These are phyloP conservation scores for Aspergillus homomorphus DNA, from an alignment of 495 filamentous ascomycete species.

Conservation along the genomic window DNA sequence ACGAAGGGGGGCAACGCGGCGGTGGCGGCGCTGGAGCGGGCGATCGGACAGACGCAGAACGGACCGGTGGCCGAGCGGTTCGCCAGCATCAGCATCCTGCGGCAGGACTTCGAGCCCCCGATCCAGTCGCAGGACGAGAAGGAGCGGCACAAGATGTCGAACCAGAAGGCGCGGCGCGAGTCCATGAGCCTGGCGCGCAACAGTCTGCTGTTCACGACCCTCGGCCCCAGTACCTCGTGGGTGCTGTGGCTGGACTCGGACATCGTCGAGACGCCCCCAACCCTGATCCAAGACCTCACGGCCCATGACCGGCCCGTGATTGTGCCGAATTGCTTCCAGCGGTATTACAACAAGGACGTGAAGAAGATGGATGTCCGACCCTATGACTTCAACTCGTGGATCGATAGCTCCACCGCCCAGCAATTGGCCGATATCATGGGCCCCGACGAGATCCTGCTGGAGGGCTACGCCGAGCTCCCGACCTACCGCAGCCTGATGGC, in stretches of 20 bases:
- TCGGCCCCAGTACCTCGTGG: slow-evolving; percentile 92
- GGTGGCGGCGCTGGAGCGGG: slow-evolving; percentile 74
- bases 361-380: slow-evolving; percentile 69
- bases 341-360: slow-evolving; percentile 70
- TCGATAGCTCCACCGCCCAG: slow-evolving; percentile 75
- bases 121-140: slow-evolving; percentile 76
- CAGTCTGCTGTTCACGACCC: slow-evolving; percentile 91
- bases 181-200: slow-evolving; percentile 93
- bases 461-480: slow-evolving; percentile 88
- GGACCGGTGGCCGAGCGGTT: slow-evolving; percentile 80
- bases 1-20: slow-evolving; percentile 84
- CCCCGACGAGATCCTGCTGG: slow-evolving; percentile 85
- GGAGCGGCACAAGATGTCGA: slow-evolving; percentile 83
- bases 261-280: slow-evolving; percentile 81
- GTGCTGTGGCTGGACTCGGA: slow-evolving; percentile 95
- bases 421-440: slow-evolving; percentile 75
- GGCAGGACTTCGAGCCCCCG: slow-evolving; percentile 91
- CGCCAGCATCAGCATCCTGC: slow-evolving; percentile 84
- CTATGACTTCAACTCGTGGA: slow-evolving; percentile 98
- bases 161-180: slow-evolving; percentile 81
- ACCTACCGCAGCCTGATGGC: slow-evolving; percentile 93
- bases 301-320: slow-evolving; percentile 81
- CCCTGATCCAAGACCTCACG: slow-evolving; percentile 90
- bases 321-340: slow-evolving; percentile 93
- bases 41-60: slow-evolving; percentile 77